A percentile compares a stretch with the other conserved stretches of the same genome.
Evolutionary conservation across 441 rosid species (phyloP).

Genomic region (Pelargonium fulgidum): DNA sequence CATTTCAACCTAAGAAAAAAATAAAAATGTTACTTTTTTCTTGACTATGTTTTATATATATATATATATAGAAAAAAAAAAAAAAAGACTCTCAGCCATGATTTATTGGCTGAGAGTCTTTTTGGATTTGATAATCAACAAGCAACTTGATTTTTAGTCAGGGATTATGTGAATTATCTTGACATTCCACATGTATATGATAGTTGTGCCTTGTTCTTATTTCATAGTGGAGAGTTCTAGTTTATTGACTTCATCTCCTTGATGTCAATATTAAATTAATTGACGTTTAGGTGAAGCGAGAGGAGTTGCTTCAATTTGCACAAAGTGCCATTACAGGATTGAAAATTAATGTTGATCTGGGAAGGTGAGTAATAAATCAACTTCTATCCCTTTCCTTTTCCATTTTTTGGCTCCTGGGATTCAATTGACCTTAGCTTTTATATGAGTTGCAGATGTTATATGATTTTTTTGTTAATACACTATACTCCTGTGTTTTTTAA

Average conservation of each 20-base stretch:
- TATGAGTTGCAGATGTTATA: constrained; percentile 9
- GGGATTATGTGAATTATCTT: background rate
- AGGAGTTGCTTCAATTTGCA: constrained; percentile 95
- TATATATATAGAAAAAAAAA: too few relatives aligned
- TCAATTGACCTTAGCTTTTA: constrained; percentile 5
- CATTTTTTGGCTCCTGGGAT: background rate
- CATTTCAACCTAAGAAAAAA: too few relatives aligned
- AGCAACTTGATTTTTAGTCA: background rate
- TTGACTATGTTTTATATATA: background rate
- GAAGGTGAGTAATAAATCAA: constrained; percentile 46
- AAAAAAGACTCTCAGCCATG: too few relatives aligned
- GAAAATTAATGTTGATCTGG: constrained; percentile 67
- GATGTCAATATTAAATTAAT: background rate
- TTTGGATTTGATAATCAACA: background rate
- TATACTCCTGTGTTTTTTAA: background rate
- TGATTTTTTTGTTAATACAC: constrained; percentile 4
- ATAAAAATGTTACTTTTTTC: background rate
- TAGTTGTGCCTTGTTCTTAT: constrained; percentile 5
- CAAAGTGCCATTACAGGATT: constrained; percentile 86
- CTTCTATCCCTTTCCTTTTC: background rate
- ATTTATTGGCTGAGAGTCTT: too few relatives aligned
- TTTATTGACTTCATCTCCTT: constrained; percentile 12
- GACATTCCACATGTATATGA: background rate
- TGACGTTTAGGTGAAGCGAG: constrained; percentile 77
- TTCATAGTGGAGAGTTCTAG: constrained; percentile 14